These are phyloP conservation scores for Ruellia speciosa DNA, from an alignment of 305 asterid species.

Conservation along the genomic window DNA sequence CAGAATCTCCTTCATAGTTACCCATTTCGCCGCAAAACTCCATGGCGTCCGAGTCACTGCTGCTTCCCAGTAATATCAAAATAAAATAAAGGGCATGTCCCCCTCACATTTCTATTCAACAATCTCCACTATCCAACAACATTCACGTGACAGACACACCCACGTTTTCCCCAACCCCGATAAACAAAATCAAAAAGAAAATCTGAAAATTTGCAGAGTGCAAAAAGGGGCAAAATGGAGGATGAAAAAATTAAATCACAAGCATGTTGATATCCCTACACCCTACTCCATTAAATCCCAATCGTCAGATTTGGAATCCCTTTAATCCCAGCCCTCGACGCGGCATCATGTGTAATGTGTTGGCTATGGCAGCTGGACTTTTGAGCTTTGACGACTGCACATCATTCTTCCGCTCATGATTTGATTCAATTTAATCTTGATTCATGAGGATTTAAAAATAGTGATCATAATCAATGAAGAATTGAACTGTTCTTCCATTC, in stretches of 20 bases:
- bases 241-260: too few relatives aligned
- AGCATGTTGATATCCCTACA: neutral
- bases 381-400: too few relatives aligned
- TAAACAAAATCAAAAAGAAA: neutral
- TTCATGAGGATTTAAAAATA: too few relatives aligned
- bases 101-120: too few relatives aligned
- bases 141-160: neutral
- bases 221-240: neutral
- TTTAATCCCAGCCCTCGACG: neutral
- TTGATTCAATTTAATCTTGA: too few relatives aligned
- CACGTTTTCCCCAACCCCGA: neutral
- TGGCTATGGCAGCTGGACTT: too few relatives aligned
- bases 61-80: neutral
- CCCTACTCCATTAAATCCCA: neutral
- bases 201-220: neutral
- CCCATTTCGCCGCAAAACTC: conserved; percentile 2
- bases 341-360: too few relatives aligned
- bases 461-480: too few relatives aligned
- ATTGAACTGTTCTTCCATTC: too few relatives aligned
- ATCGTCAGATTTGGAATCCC: too few relatives aligned
- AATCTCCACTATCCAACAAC: neutral
- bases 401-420: too few relatives aligned
- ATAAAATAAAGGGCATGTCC: too few relatives aligned
- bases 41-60: neutral
- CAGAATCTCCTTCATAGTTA: neutral